Conservation (phyloP, 179 eudicot species). For the Monotropa hypopitys region DNA sequence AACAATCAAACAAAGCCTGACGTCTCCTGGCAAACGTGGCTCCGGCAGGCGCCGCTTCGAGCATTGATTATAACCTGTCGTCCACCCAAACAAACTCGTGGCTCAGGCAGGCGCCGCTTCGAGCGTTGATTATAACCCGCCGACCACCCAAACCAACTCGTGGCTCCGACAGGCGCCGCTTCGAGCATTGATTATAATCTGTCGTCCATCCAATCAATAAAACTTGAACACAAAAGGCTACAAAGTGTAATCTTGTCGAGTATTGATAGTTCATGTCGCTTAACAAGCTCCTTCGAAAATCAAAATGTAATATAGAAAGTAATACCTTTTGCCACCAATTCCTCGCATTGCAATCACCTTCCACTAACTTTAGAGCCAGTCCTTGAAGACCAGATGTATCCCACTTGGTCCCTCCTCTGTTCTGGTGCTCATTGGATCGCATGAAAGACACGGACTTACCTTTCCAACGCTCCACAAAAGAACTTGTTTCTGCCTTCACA, state of each 20-base stretch:
- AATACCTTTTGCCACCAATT: conserved; percentile 97
- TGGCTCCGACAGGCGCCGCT: too few relatives aligned
- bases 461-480: conserved; percentile 93
- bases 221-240: neutral
- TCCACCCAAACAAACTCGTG: too few relatives aligned
- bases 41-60: too few relatives aligned
- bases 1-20: too few relatives aligned
- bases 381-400: conserved; percentile 84
- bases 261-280: neutral
- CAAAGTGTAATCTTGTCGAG: neutral
- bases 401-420: conserved; percentile 45
- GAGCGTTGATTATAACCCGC: too few relatives aligned
- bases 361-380: conserved; percentile 61
- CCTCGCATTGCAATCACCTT: conserved; percentile 66
- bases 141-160: too few relatives aligned
- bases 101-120: too few relatives aligned
- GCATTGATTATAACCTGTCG: too few relatives aligned
- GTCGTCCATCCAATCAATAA: too few relatives aligned
- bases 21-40: too few relatives aligned
- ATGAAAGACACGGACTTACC: conserved; percentile 63
- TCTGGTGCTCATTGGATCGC: conserved; percentile 70
- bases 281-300: neutral
- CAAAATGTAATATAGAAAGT: neutral
- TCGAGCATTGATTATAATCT: too few relatives aligned
- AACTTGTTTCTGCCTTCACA: conserved; percentile 30